phyloP scores from a whole-genome alignment of 1,284 basidiomycete genomes.

The Grifola frondosa region DNA sequence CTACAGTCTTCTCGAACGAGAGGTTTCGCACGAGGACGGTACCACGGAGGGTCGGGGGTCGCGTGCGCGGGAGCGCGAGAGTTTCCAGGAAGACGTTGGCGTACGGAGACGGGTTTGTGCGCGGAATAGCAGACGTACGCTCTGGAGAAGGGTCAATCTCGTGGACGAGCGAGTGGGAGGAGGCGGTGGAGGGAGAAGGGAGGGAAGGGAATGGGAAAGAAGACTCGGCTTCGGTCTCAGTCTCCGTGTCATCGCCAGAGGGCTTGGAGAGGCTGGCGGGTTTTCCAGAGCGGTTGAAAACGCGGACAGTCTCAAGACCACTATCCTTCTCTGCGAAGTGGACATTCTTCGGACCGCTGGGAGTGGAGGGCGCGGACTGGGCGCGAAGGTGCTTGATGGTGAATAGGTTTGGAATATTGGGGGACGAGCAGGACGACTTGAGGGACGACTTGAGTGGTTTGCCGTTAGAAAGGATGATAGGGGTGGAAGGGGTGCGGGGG shows the following conservation, averaged over 20 bases:
- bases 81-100: constrained; percentile 54
- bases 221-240: constrained; percentile 65
- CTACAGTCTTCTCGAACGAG: constrained; percentile 85
- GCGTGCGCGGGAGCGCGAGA: constrained; percentile 37
- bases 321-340: constrained; percentile 77
- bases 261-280: constrained; percentile 69
- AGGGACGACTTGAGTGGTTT: constrained; percentile 89
- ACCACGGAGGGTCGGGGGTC: constrained; percentile 43
- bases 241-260: constrained; percentile 74
- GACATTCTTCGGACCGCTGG: constrained; percentile 77
- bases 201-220: constrained; percentile 27
- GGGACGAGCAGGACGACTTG: constrained; percentile 66
- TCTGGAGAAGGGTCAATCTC: constrained; percentile 40
- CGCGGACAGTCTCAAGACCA: constrained; percentile 76
- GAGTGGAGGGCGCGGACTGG: constrained; percentile 70
- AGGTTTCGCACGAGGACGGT: constrained; percentile 79
- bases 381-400: constrained; percentile 47
- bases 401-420: constrained; percentile 48
- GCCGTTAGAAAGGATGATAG: constrained; percentile 75
- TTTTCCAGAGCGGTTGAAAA: constrained; percentile 82
- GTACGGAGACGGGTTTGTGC: constrained; percentile 33
- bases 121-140: constrained; percentile 44
- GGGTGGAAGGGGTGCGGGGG: constrained; percentile 28
- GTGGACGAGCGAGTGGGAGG: constrained; percentile 29
- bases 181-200: constrained; percentile 16